Evolutionary conservation across 2,329 filamentous ascomycete species (phyloP).

Genomic region (Fusarium sp.): DNA sequence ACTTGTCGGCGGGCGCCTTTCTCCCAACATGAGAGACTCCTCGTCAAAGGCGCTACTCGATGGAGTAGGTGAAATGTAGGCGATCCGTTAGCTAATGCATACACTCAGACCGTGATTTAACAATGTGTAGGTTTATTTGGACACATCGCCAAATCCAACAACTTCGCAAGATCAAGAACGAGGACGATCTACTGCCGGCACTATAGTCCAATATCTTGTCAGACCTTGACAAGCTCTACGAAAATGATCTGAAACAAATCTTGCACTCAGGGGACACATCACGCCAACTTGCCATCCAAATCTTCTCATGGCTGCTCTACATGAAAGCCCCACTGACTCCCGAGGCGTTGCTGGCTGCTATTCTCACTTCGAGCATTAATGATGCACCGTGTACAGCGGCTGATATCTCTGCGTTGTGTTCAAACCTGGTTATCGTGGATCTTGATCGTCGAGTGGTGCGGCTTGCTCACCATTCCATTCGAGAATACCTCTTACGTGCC

Average conservation of each 20-base stretch:
- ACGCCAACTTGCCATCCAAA: neutral
- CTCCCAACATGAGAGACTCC: neutral
- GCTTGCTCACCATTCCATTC: neutral
- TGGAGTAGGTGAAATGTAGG: neutral
- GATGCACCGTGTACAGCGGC: neutral
- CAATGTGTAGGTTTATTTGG: neutral
- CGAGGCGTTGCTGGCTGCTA: neutral
- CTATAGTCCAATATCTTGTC: neutral
- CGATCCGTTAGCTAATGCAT: fast-evolving
- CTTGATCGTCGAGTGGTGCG: neutral
- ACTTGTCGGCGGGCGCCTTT: neutral
- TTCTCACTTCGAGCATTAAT: neutral
- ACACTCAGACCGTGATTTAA: fast-evolving
- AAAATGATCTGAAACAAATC: neutral
- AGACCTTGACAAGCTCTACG: neutral
- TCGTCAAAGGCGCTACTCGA: neutral
- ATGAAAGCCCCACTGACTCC: neutral
- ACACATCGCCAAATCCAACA: neutral
- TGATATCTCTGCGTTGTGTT: neutral
- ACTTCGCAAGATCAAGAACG: neutral
- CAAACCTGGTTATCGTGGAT: neutral
- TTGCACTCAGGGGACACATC: neutral
- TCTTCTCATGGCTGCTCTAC: neutral
- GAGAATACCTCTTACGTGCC: neutral
- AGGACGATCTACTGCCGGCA: neutral